phyloP scores from a whole-genome alignment of 371 early-diverging fungal genomes.

The Basidiobolus meristosporus region DNA sequence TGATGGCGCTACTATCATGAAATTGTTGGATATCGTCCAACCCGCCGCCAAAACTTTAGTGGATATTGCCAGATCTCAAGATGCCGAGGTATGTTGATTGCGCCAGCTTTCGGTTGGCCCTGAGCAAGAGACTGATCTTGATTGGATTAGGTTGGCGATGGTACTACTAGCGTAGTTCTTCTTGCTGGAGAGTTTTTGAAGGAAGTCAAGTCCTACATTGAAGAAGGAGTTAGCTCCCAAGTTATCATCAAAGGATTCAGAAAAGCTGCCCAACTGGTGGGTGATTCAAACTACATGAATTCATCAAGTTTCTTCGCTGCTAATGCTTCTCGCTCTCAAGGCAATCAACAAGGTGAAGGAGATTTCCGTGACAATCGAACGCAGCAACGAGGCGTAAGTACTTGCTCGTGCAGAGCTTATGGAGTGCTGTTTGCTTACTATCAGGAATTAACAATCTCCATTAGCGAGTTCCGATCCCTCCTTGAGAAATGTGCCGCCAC shows the following conservation, averaged over 20 bases:
- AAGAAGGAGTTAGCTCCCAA: constrained; percentile 91
- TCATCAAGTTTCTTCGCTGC: background rate
- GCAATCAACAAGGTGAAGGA: constrained; percentile 77
- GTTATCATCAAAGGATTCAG: constrained; percentile 90
- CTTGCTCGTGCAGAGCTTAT: background rate
- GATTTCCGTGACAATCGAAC: constrained; percentile 57
- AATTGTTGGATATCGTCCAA: constrained; percentile 94
- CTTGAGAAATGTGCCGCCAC: constrained; percentile 95
- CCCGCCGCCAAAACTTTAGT: constrained; percentile 98
- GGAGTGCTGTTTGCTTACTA: background rate
- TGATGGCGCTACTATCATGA: constrained; percentile 99
- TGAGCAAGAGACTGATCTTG: no score
- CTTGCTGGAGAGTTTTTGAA: constrained; percentile 94
- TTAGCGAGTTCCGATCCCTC: constrained; percentile 69
- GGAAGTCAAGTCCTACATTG: constrained; percentile 83
- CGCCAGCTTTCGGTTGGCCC: no score
- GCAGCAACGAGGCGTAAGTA: constrained; percentile 45
- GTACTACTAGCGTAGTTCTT: constrained; percentile 98
- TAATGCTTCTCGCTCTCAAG: constrained; percentile 7
- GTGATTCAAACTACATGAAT: background rate
- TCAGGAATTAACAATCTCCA: no score
- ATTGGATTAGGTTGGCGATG: constrained; percentile 83
- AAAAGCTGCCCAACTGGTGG: constrained; percentile 56
- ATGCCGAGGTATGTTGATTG: constrained; percentile 99
- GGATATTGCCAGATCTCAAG: constrained; percentile 96